Evolutionary conservation across 2,329 filamentous ascomycete genomes (phyloP).

Genomic region (Clonostachys byssicola): DNA sequence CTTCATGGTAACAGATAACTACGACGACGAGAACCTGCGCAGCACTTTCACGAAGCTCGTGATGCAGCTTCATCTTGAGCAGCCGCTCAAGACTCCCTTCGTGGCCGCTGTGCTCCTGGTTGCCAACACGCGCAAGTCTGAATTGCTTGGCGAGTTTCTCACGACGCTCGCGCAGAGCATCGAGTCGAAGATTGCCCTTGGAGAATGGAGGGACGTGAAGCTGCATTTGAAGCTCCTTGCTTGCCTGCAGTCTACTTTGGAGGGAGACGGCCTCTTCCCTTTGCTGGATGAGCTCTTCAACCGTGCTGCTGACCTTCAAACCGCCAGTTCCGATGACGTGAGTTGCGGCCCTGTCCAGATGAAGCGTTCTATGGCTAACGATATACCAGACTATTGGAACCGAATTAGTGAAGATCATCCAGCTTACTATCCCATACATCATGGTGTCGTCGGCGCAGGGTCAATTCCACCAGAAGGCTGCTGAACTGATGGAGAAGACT

Average conservation of each 20-base stretch:
- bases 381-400: slow-evolving; percentile 58
- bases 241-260: slow-evolving; percentile 76
- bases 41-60: slow-evolving; percentile 69
- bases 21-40: slow-evolving; percentile 77
- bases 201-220: slow-evolving; percentile 89
- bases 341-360: slow-evolving; percentile 25
- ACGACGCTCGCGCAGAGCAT: slow-evolving; percentile 54
- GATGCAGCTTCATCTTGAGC: slow-evolving; percentile 77
- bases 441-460: slow-evolving; percentile 65
- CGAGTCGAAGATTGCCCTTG: slow-evolving; percentile 64
- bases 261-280: slow-evolving; percentile 82
- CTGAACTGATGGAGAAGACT: slow-evolving; percentile 84
- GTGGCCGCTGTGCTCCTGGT: slow-evolving; percentile 79
- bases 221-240: slow-evolving; percentile 83
- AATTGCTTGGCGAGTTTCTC: slow-evolving; percentile 70
- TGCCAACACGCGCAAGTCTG: slow-evolving; percentile 72
- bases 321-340: slow-evolving; percentile 87
- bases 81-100: slow-evolving; percentile 97
- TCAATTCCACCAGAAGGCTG: slow-evolving; percentile 64
- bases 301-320: slow-evolving; percentile 89
- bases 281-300: slow-evolving; percentile 87
- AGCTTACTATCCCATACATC: slow-evolving; percentile 88
- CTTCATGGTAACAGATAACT: slow-evolving; percentile 74
- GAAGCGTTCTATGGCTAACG: slow-evolving; percentile 3
- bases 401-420: slow-evolving; percentile 94